phyloP scores from a whole-genome alignment of 2,329 filamentous ascomycete genomes.

The Albophoma yamanashiensis region DNA sequence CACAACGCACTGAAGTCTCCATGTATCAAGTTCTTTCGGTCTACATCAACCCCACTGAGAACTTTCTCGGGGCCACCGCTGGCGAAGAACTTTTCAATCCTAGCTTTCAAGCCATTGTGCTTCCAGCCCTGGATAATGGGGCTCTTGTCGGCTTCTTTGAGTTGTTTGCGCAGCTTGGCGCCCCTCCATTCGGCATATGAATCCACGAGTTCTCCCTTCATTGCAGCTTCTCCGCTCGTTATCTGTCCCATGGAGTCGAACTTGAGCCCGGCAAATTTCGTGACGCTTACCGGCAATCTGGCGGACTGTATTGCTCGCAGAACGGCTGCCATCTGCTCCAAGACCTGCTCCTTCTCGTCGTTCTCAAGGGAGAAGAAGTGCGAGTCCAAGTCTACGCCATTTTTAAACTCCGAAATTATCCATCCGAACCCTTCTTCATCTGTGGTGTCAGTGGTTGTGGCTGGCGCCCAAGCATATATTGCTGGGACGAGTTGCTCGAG shows the following conservation, averaged over 20 bases:
- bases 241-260: slow-evolving; percentile 8
- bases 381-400: slow-evolving; percentile 10
- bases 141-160: slow-evolving; percentile 6
- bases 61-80: slow-evolving; percentile 1
- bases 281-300: slow-evolving; percentile 6
- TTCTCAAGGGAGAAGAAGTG: slow-evolving; percentile 6
- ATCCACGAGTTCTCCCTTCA: slow-evolving; percentile 7
- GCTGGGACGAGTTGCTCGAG: slow-evolving; percentile 8
- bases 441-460: not conserved
- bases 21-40: slow-evolving; percentile 9
- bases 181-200: slow-evolving; percentile 8
- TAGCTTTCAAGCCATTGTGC: slow-evolving; percentile 2
- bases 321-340: slow-evolving; percentile 12
- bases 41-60: slow-evolving; percentile 7
- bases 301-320: slow-evolving; percentile 9
- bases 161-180: slow-evolving; percentile 1
- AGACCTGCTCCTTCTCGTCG: slow-evolving; percentile 4
- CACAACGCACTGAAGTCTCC: slow-evolving; percentile 17
- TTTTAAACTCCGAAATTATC: slow-evolving; percentile 13
- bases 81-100: slow-evolving; percentile 9
- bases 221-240: slow-evolving; percentile 6
- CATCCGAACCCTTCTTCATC: slow-evolving; percentile 10
- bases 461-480: slow-evolving; percentile 11
- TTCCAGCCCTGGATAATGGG: slow-evolving; percentile 11
- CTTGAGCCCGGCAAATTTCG: slow-evolving; percentile 10